Evolutionary conservation across 768 basidiomycete species (phyloP), one percentile per base, ranked within the genome.

Genomic region (Boletus sp.): DNA sequence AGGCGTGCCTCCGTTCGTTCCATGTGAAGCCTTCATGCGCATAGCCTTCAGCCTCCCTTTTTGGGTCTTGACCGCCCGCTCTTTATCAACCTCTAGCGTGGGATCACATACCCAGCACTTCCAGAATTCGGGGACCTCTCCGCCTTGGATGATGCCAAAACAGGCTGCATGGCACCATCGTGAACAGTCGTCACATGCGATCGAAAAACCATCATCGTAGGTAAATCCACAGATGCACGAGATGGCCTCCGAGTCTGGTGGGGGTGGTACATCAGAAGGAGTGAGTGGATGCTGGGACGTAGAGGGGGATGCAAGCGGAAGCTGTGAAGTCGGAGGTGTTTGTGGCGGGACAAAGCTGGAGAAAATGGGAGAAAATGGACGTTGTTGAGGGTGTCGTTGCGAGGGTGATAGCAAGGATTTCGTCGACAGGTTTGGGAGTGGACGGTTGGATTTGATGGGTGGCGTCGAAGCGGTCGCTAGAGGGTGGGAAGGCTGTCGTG

Each of bases 101-200:
- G 85, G 80, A 55, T 78, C 72, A 65, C 90, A 92, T 6, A 77
- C 66, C 80, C 89, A 90, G 71, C 93, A 97, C 24, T 73, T 72
- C 78, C 89, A 94, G 55, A 86, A 82, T 47, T 93, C 90, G 1
- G 89, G 88, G 0, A 90, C 86, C 44, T 73, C 62, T 7, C 69
- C 68, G 5, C 77, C 80, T 51, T 80, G 73, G 12, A 76, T 73
- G 59, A 89, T 85, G 47, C 77, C 81, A 62, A 89, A 89, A 73
- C 94, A 94, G 8, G 83, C 85, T 7, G 83, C 85, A 73, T 95
- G 93, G 63, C 87, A 88, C 92, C 93, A 94, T 39, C 87, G 81
- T 20, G 80, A 81, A 67, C 93, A 95, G 48, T 76, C 69, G 70
- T 94, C 93, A 73, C 93, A 95, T 10, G 87, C 89, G 59, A 94